phyloP scores from a whole-genome alignment of 371 early-diverging fungal species.

The Mortierella sp. region DNA sequence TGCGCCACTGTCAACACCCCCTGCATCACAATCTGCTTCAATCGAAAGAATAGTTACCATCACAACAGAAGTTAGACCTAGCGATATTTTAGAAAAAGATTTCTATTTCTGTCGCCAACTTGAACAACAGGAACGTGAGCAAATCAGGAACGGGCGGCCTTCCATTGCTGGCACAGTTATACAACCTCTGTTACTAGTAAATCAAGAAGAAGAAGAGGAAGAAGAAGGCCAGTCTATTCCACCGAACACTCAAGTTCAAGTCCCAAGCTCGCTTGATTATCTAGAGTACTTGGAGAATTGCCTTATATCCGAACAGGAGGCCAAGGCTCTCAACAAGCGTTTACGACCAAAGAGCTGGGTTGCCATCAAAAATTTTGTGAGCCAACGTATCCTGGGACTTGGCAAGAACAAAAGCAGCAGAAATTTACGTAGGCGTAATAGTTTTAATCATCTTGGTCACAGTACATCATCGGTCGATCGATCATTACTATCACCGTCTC shows the following conservation, averaged over 20 bases:
- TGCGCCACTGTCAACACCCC: not conserved
- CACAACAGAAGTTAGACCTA: conserved; percentile 7
- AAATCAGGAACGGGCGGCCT: not conserved
- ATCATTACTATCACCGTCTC: conserved; percentile 12
- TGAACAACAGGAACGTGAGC: conserved; percentile 1
- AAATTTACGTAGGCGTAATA: not conserved
- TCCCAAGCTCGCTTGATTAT: conserved; percentile 31
- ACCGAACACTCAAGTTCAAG: conserved; percentile 11
- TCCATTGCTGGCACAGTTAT: conserved; percentile 1
- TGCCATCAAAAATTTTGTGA: conserved; percentile 34
- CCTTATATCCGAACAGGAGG: conserved; percentile 28
- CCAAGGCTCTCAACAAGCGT: conserved; percentile 9
- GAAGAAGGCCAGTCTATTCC: not conserved
- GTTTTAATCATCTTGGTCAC: not conserved
- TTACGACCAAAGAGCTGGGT: conserved; percentile 30
- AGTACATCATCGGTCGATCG: conserved; percentile 16
- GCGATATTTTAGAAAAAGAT: conserved; percentile 1
- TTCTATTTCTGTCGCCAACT: not conserved
- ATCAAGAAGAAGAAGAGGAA: not conserved
- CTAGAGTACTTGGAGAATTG: conserved; percentile 35
- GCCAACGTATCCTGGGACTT: conserved; percentile 19
- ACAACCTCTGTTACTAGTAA: not conserved
- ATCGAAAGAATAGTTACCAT: conserved; percentile 16
- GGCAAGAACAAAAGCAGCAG: not conserved
- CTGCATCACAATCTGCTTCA: conserved; percentile 4